These are phyloP conservation scores for Jaltomata sinuosa DNA, from an alignment of 257 asterid genomes.

Conservation along the genomic window DNA sequence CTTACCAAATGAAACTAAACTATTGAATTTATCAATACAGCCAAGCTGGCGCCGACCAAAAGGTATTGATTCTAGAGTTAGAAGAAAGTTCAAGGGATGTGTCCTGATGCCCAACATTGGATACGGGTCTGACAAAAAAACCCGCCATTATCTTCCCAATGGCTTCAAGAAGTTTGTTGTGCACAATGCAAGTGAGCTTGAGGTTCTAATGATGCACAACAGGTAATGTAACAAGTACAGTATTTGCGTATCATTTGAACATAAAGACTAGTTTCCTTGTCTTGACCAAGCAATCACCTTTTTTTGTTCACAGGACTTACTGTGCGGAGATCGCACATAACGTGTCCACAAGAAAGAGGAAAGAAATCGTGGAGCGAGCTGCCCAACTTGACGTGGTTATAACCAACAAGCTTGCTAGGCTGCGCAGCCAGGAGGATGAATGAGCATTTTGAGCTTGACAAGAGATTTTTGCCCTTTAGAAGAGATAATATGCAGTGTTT, in stretches of 20 bases:
- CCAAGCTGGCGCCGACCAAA: slow-evolving; percentile 71
- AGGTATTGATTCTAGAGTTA: slow-evolving; percentile 75
- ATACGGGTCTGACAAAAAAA: slow-evolving; percentile 65
- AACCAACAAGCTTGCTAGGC: slow-evolving; percentile 68
- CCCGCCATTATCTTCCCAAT: slow-evolving; percentile 65
- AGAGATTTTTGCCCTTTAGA: neutral
- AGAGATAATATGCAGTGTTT: neutral
- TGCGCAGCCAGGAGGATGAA: slow-evolving; percentile 75
- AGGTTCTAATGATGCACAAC: slow-evolving; percentile 78
- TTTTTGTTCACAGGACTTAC: slow-evolving; percentile 26
- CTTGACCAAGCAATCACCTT: neutral
- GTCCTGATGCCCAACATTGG: slow-evolving; percentile 74
- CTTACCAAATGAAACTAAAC: neutral
- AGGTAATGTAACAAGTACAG: slow-evolving; percentile 14
- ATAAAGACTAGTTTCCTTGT: too few species aligned
- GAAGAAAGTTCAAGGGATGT: slow-evolving; percentile 78
- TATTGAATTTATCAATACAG: slow-evolving; percentile 12
- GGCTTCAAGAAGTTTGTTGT: slow-evolving; percentile 71
- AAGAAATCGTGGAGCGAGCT: slow-evolving; percentile 64
- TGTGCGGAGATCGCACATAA: slow-evolving; percentile 76
- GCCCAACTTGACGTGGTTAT: slow-evolving; percentile 67
- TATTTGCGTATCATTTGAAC: neutral
- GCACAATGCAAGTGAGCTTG: slow-evolving; percentile 55
- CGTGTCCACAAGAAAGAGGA: slow-evolving; percentile 56
- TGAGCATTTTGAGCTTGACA: slow-evolving; percentile 9